These are phyloP conservation scores for Magnolia kwangsiensis DNA, from an alignment of 164 flowering plant genomes.

Conservation along the genomic window DNA sequence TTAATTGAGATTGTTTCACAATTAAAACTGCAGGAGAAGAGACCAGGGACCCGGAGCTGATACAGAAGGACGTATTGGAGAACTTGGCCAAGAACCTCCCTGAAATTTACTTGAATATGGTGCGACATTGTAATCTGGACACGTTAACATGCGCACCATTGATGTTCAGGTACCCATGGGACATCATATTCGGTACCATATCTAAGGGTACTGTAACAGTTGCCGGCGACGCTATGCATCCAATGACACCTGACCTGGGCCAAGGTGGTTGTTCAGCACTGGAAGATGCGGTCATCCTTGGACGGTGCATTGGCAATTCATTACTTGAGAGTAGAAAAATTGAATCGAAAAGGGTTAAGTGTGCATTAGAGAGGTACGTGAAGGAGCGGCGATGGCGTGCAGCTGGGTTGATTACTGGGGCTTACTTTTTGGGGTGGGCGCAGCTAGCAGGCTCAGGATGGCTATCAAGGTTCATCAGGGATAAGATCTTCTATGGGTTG, in stretches of 20 bases:
- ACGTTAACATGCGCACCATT: slow-evolving; percentile 28
- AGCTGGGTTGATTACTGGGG: slow-evolving; percentile 14
- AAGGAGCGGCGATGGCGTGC: slow-evolving; percentile 18
- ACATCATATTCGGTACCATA: slow-evolving; percentile 23
- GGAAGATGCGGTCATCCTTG: slow-evolving; percentile 43
- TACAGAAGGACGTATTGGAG: slow-evolving; percentile 20
- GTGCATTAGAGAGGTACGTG: slow-evolving; percentile 11
- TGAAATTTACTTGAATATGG: slow-evolving; percentile 14
- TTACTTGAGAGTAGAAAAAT: slow-evolving; percentile 4
- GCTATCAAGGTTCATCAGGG: slow-evolving; percentile 6
- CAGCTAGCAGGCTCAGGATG: slow-evolving; percentile 9
- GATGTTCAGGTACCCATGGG: slow-evolving; percentile 37
- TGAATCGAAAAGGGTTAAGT: neutral
- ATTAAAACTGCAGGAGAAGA: neutral
- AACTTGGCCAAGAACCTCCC: slow-evolving; percentile 19
- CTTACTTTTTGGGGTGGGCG: slow-evolving; percentile 10
- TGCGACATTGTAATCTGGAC: slow-evolving; percentile 18
- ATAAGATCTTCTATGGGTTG: slow-evolving; percentile 5
- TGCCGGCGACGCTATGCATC: slow-evolving; percentile 56
- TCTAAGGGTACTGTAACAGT: slow-evolving; percentile 29
- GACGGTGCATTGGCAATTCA: slow-evolving; percentile 28
- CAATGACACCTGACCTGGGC: slow-evolving; percentile 47
- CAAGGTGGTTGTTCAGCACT: slow-evolving; percentile 43
- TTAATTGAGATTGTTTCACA: neutral
- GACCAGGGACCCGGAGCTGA: slow-evolving; percentile 11